Evolutionary conservation across 2,329 filamentous ascomycete species (phyloP).

Genomic region (Echinosphaeria canescens): DNA sequence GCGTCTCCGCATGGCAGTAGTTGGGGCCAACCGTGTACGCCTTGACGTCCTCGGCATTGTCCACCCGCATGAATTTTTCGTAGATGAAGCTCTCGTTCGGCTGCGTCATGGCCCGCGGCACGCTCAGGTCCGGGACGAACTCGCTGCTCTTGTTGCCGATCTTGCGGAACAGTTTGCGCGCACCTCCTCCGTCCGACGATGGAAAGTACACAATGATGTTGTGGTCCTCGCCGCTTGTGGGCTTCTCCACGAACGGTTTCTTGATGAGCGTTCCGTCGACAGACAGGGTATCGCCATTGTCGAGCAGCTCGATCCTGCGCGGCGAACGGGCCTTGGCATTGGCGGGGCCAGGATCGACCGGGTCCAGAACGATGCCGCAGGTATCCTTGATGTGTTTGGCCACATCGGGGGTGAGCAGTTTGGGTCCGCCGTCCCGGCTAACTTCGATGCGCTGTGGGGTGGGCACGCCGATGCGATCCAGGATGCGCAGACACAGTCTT

Average conservation of each 20-base stretch:
- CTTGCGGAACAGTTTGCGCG: slow-evolving; percentile 82
- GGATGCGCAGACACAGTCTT: slow-evolving; percentile 65
- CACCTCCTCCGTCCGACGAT: slow-evolving; percentile 67
- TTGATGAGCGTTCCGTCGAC: slow-evolving; percentile 67
- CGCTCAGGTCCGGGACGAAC: slow-evolving; percentile 54
- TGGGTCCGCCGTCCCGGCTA: slow-evolving; percentile 78
- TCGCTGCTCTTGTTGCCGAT: slow-evolving; percentile 99
- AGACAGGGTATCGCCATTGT: slow-evolving; percentile 69
- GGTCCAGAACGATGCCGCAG: slow-evolving; percentile 56
- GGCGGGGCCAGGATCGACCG: slow-evolving; percentile 41
- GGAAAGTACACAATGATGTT: slow-evolving; percentile 98
- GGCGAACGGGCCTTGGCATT: slow-evolving; percentile 27
- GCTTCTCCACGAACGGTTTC: slow-evolving; percentile 97
- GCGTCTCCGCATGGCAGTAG: slow-evolving; percentile 91
- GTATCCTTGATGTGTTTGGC: slow-evolving; percentile 61
- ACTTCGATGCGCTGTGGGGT: slow-evolving; percentile 81
- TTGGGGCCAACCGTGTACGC: slow-evolving; percentile 87
- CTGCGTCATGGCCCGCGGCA: slow-evolving; percentile 68
- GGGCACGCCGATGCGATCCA: slow-evolving; percentile 76
- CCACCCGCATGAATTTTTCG: slow-evolving; percentile 89
- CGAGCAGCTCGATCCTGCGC: slow-evolving; percentile 61
- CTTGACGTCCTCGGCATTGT: slow-evolving; percentile 96
- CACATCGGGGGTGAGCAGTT: slow-evolving; percentile 55
- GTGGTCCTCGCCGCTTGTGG: slow-evolving; percentile 94
- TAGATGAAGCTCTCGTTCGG: slow-evolving; percentile 76